Base-by-base conservation (phyloP, 257 asterid species). In the Nicotiana sylvestris region DNA sequence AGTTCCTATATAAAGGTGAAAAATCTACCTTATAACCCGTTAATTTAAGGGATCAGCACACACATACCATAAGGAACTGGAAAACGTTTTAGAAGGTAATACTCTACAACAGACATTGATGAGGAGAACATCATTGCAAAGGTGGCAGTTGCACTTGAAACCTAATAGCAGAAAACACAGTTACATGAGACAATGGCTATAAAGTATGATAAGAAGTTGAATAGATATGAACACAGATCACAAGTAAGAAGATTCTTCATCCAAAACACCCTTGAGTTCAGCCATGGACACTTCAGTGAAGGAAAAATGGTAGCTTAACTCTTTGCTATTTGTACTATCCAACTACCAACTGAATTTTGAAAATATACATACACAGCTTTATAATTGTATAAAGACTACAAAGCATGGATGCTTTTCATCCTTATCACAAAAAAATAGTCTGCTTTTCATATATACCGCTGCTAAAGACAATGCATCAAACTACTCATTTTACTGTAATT, bases 81-180 rank as follows among this genome's bases (percentile, higher is more conserved):
- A 62, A 96, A 96, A 67, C 99, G 97, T 67, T 92, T 94, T 25
- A 96, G 88, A 58, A 96, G 97, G 89, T 96, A 93, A 82, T 96
- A 96, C 87, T 96, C 98, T 15, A 96, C 95, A 49, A 96, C 99
- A 4, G 99, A 96, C 99, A 96, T 96, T 9, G 99, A 96, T 17
- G 99, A 93, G 72, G 99, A 96, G 93, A 96, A 96, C 98, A 92
- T 92, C 99, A 96, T 96, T 65, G 98, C 98, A 84, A 91, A 96
- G 76, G 99, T 94, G 74, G 99, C 98, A 0, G 99, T 96, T 39
- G 99, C 98, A 91, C 99, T 96, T 81, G 99, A 94, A 83, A 96
- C 99, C 99, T 96, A 83, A 33, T 60, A 80, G 57, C 33, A 76
- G 51, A 85, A 43, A 76, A 51, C 64, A 27, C 43, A 29, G 80